A percentile compares a stretch with the other conserved stretches of the same genome.
These are phyloP conservation scores for Sugiyamaella novakii DNA, from an alignment of 1,139 yeast species.

Conservation along the genomic window DNA sequence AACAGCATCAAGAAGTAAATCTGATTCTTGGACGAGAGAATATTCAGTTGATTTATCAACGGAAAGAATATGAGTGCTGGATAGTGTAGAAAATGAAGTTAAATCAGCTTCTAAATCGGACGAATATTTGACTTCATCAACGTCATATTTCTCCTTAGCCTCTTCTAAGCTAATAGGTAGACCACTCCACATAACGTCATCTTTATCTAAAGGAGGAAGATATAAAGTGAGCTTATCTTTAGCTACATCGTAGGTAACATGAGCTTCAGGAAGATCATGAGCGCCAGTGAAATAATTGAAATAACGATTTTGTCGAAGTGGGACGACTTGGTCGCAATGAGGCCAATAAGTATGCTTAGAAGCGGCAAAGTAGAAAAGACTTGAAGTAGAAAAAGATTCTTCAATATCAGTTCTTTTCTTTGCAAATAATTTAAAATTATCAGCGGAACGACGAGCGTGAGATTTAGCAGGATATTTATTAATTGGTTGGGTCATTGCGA, in stretches of 20 bases:
- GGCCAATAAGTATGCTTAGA: slow-evolving; percentile 63
- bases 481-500: slow-evolving; percentile 3
- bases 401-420: slow-evolving; percentile 29
- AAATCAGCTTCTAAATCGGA: slow-evolving; percentile 48
- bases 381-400: slow-evolving; percentile 24
- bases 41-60: slow-evolving; percentile 44
- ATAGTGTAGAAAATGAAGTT: slow-evolving; percentile 21
- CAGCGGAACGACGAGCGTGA: slow-evolving; percentile 52
- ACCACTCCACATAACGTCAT: slow-evolving; percentile 97
- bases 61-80: slow-evolving; percentile 41
- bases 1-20: slow-evolving; percentile 55
- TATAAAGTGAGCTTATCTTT: slow-evolving; percentile 66
- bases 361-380: slow-evolving; percentile 64
- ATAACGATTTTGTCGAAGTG: slow-evolving; percentile 86
- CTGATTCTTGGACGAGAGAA: slow-evolving; percentile 27
- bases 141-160: slow-evolving; percentile 68
- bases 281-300: slow-evolving; percentile 89
- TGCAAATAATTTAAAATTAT: slow-evolving; percentile 39
- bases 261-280: slow-evolving; percentile 69
- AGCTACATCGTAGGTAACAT: slow-evolving; percentile 59
- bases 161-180: slow-evolving; percentile 70
- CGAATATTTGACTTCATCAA: slow-evolving; percentile 74
- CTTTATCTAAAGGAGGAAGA: slow-evolving; percentile 79
- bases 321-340: slow-evolving; percentile 77
- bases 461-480: slow-evolving; percentile 59